Evolutionary conservation across 2,329 filamentous ascomycete genomes (phyloP).

Genomic region (Cladosporium sp.): DNA sequence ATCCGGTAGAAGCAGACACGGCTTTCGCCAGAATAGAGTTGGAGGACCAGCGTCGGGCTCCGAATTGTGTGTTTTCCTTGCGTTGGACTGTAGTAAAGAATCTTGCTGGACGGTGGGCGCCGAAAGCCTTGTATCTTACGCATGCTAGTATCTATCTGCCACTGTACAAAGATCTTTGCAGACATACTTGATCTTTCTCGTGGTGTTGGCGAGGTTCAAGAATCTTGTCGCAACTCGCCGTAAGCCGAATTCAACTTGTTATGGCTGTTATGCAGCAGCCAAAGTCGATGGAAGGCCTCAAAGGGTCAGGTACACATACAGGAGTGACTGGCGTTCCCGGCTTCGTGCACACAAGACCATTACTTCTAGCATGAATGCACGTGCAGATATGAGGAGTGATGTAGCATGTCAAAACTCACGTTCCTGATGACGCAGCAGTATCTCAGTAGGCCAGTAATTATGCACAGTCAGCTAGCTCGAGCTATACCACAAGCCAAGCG

Average conservation of each 20-base stretch:
- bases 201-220: too few relatives aligned
- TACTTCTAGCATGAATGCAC: too few relatives aligned
- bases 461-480: background rate
- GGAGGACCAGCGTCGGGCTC: background rate
- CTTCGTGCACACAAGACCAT: too few relatives aligned
- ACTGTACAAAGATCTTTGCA: constrained; percentile 13
- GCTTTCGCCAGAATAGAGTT: background rate
- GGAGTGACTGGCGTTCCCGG: too few relatives aligned
- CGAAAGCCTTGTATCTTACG: constrained; percentile 11
- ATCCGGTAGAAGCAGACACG: background rate
- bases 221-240: too few relatives aligned
- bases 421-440: too few relatives aligned
- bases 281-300: too few relatives aligned
- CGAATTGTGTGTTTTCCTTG: constrained; percentile 4
- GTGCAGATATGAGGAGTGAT: too few relatives aligned
- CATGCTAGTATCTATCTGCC: constrained; percentile 12
- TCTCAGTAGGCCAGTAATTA: background rate
- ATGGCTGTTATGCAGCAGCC: too few relatives aligned
- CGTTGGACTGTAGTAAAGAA: constrained; percentile 11
- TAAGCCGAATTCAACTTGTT: too few relatives aligned
- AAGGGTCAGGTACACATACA: too few relatives aligned
- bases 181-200: background rate
- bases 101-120: background rate
- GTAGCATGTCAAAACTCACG: too few relatives aligned
- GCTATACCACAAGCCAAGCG: background rate